Base-by-base conservation (phyloP, 257 asterid genomes). In the Galeopsis tetrahit region DNA sequence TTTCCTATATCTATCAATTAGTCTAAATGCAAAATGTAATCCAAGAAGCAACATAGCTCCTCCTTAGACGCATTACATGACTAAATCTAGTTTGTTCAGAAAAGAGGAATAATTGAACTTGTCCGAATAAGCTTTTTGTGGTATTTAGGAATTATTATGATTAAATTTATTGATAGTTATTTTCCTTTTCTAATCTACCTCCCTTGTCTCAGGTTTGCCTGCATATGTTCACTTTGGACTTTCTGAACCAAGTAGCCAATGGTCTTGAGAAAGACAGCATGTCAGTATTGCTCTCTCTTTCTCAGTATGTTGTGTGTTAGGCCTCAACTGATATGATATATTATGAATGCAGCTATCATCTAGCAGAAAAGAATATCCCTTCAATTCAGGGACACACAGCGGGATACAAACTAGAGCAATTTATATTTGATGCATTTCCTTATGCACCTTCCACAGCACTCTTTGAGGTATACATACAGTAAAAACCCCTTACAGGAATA, bases 191-290 rank as follows among this genome's bases (percentile, higher is more conserved):
- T 62, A 6, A 42, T 14, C 42, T 49, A 63, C 32, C 67, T 73
- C 61, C 65, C 72, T 55, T 56, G 17, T 87, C 85, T 78, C 96
- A 93, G 98, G 98, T 94, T 63, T 94, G 98, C 89, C 81, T 91
- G 38, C 98, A 94, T 81, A 91, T 91, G 97, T 94, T 93, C 83
- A 82, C 96, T 38, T 75, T 91, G 60, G 97, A 94, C 80, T 94
- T 94, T 80, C 82, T 94, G 83, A 94, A 89, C 82, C 96, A 91
- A 89, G 98, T 94, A 63, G 96, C 96, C 13, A 89, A 85, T 79
- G 96, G 97, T 68, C 90, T 94, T 75, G 98, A 94, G 88, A 94
- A 89, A 81, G 98, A 94, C 78, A 91, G 96, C 95, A 85, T 86
- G 98, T 93, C 66, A 83, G 97, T 85, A 77, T 32, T 35, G 5